Evolutionary conservation across 352 stramenopile species (phyloP), one percentile per base, ranked within the genome.

Genomic region (Lagenidium sp.): DNA sequence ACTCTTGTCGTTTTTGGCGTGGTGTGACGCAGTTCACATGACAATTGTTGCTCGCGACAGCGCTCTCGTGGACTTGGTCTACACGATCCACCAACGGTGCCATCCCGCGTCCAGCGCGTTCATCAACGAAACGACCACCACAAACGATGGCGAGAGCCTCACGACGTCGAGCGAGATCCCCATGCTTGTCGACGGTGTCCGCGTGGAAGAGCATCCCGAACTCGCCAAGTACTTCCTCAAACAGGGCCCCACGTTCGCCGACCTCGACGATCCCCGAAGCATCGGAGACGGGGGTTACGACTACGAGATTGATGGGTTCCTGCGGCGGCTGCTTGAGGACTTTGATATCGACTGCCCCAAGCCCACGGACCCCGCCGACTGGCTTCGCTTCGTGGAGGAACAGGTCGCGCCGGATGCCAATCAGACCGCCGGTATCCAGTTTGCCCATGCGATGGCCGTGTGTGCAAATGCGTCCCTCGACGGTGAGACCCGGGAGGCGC

Each of bases 21-120:
- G 7, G 34, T 39, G 34, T 39, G 11, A 34, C 41, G 31, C 38
- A 32, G 15, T 28, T 32, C 22, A 44, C 20, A 4, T 26, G 28
- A 35, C 39, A 11, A 21, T 8, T 37, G 15, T 16, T 6, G n/a
- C 5, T 23, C 10, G 4, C 34, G 40, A n/a, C 21, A 70, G 49
- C 36, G 58, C 71, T 19, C 80, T 66, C 50, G 23, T 77, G 4
- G 75, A 83, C 20, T 57, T 79, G 44, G 44, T 83, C 31, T 87
- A 82, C 41, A 70, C 73, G 29, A 67, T 85, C 39, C 69, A 71
- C 41, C 69, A 83, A 46, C 65, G 54, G 30, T 87, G 71, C 34
- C 52, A 75, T 67, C 36, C 55, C 61, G 44, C 71, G 43, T 32
- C 16, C 54, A 44, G 37, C 47, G 38, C 41, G 16, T 55, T 60